These are phyloP conservation scores for Kwoniella dejecticola DNA, from an alignment of 768 basidiomycete genomes.

Conservation along the genomic window DNA sequence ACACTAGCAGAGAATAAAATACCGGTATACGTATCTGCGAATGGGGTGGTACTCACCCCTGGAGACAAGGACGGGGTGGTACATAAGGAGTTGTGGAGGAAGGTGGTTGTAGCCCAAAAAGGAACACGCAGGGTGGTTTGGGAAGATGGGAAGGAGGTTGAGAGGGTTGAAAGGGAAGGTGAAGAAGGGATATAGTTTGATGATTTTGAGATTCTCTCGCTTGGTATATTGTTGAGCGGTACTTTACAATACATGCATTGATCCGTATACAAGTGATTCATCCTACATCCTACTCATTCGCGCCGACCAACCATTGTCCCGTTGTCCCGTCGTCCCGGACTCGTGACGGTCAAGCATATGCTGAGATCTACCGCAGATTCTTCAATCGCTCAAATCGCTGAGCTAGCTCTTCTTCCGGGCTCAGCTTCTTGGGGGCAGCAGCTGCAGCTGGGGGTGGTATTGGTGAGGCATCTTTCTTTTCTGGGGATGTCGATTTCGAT, in stretches of 20 bases:
- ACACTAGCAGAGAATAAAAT: slow-evolving; percentile 55
- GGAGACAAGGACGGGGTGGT: slow-evolving; percentile 71
- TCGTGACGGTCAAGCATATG: too few relatives aligned
- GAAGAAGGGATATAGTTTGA: slow-evolving; percentile 11
- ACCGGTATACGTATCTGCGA: slow-evolving; percentile 72
- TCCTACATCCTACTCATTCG: background rate
- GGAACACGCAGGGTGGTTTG: slow-evolving; percentile 23
- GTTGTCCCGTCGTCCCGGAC: too few relatives aligned
- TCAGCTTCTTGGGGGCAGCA: slow-evolving; percentile 34
- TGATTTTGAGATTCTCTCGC: too few relatives aligned
- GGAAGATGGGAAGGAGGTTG: slow-evolving; percentile 32
- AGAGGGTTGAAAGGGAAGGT: slow-evolving; percentile 6
- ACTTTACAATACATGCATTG: background rate
- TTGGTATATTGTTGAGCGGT: too few relatives aligned
- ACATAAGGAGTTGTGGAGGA: slow-evolving; percentile 66
- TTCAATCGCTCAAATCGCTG: slow-evolving; percentile 85
- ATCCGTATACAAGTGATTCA: background rate
- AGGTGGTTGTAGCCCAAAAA: slow-evolving; percentile 61
- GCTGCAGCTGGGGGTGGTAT: too few relatives aligned
- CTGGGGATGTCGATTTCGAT: background rate
- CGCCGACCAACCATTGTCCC: slow-evolving; percentile 25
- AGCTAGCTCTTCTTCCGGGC: slow-evolving; percentile 63
- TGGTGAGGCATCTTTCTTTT: slow-evolving; percentile 23
- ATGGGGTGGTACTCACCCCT: slow-evolving; percentile 84
- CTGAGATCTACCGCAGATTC: too few relatives aligned